A percentile compares a stretch with the other conserved stretches of the same genome.
Evolutionary conservation across 2,329 filamentous ascomycete species (phyloP).

Genomic region (Plenodomus lindquistii): DNA sequence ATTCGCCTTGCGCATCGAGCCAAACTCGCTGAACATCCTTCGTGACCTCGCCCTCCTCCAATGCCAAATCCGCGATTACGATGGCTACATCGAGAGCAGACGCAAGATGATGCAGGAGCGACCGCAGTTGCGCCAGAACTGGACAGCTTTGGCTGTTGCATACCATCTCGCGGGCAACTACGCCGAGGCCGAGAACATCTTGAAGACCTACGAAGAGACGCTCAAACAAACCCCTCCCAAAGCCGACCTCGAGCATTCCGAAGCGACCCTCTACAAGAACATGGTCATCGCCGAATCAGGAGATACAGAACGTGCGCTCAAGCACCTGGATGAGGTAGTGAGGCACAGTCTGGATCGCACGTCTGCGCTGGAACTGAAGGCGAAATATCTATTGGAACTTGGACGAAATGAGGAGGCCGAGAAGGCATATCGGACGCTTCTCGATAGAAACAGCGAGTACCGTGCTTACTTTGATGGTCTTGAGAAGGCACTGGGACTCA

Average conservation of each 20-base stretch:
- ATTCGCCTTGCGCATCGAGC: slow-evolving; percentile 88
- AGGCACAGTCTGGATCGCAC: slow-evolving; percentile 82
- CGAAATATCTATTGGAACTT: slow-evolving; percentile 80
- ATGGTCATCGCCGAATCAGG: slow-evolving; percentile 88
- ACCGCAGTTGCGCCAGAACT: slow-evolving; percentile 83
- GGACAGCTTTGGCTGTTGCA: slow-evolving; percentile 95
- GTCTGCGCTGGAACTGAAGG: slow-evolving; percentile 81
- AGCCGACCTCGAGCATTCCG: slow-evolving; percentile 87
- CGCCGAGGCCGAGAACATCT: slow-evolving; percentile 82
- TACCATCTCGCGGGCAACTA: slow-evolving; percentile 89
- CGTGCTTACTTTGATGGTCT: slow-evolving; percentile 83
- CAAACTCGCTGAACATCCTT: slow-evolving; percentile 92
- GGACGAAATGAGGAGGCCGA: slow-evolving; percentile 78
- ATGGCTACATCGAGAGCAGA: slow-evolving; percentile 89
- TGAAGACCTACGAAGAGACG: slow-evolving; percentile 92
- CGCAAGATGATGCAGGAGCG: slow-evolving; percentile 84
- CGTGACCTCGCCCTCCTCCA: slow-evolving; percentile 91
- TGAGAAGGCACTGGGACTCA: slow-evolving; percentile 68
- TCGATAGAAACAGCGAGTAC: slow-evolving; percentile 88
- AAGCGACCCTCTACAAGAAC: slow-evolving; percentile 95
- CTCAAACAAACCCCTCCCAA: slow-evolving; percentile 78
- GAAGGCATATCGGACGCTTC: slow-evolving; percentile 75
- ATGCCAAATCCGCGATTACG: slow-evolving; percentile 94
- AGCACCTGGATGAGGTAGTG: slow-evolving; percentile 78
- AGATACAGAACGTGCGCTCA: slow-evolving; percentile 78